Conservation (phyloP, 305 asterid species). For the Solanum chacoense region DNA sequence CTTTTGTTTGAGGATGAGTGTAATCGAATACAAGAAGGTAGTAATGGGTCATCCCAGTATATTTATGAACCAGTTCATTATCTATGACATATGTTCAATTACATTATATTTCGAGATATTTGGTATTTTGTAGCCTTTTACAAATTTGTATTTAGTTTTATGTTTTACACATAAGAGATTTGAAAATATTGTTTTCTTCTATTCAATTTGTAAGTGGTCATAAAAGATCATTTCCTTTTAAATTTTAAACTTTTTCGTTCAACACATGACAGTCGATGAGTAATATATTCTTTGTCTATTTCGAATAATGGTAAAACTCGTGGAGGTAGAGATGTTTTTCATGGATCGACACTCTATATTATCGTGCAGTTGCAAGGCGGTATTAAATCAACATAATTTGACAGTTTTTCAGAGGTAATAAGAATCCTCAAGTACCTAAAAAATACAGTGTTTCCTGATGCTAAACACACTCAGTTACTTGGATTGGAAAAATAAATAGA, state of each 20-base stretch:
- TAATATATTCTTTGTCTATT: background rate
- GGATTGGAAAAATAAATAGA: background rate
- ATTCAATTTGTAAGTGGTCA: background rate
- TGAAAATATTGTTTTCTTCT: background rate
- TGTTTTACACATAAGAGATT: background rate
- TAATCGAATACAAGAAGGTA: background rate
- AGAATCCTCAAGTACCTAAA: background rate
- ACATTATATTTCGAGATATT: background rate
- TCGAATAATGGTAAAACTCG: background rate
- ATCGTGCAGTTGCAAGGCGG: background rate
- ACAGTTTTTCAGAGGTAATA: background rate
- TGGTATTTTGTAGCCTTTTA: background rate
- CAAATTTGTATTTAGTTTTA: background rate
- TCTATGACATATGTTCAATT: background rate
- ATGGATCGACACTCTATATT: background rate
- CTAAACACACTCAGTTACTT: background rate
- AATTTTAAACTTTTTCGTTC: background rate
- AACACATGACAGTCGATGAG: background rate
- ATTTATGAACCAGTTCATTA: background rate
- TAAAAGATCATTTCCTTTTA: background rate
- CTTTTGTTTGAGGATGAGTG: background rate
- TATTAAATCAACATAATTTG: background rate
- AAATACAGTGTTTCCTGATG: background rate
- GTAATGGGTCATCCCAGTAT: background rate
- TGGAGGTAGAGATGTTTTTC: background rate